These are phyloP conservation scores for Dissophora ornata DNA, from an alignment of 192 early-diverging fungal species.

Conservation along the genomic window DNA sequence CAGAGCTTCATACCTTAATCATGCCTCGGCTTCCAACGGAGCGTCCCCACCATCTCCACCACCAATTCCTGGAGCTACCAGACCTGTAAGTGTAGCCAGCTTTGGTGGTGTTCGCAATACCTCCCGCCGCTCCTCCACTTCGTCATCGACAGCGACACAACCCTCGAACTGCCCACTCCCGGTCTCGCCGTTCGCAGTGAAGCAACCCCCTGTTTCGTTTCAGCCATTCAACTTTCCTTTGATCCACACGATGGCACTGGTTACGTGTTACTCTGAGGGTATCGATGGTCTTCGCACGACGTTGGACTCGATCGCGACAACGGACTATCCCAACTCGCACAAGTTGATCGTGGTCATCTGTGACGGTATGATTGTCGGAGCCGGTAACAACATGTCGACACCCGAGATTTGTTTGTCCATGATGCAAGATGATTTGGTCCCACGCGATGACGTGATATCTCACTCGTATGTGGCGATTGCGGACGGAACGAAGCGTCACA, in stretches of 20 bases:
- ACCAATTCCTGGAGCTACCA: slow-evolving; percentile 17
- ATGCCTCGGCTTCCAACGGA: slow-evolving; percentile 19
- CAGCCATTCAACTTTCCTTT: slow-evolving; percentile 67
- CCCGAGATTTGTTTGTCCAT: slow-evolving; percentile 84
- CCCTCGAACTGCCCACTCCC: slow-evolving; percentile 39
- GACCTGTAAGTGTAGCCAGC: slow-evolving; percentile 46
- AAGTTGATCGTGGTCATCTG: slow-evolving; percentile 89
- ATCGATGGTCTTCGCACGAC: slow-evolving; percentile 82
- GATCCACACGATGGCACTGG: slow-evolving; percentile 77
- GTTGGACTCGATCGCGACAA: slow-evolving; percentile 84
- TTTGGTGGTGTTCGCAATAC: slow-evolving; percentile 42
- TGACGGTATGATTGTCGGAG: slow-evolving; percentile 91
- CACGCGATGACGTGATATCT: slow-evolving; percentile 63
- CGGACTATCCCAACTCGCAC: slow-evolving; percentile 86
- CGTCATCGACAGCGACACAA: slow-evolving; percentile 41
- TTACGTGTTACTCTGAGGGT: slow-evolving; percentile 94
- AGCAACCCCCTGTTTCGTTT: slow-evolving; percentile 59
- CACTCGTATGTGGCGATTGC: slow-evolving; percentile 76
- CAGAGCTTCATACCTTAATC: slow-evolving; percentile 38
- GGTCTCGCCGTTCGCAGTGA: slow-evolving; percentile 22
- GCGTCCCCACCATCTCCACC: slow-evolving; percentile 49
- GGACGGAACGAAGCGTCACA: slow-evolving; percentile 76
- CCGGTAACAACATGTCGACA: slow-evolving; percentile 76
- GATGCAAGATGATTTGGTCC: slow-evolving; percentile 68
- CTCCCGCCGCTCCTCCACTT: slow-evolving; percentile 60